A percentile compares a stretch with the other conserved stretches of the same genome.
phyloP scores from a whole-genome alignment of 164 flowering plant genomes.

The Berberis thunbergii region DNA sequence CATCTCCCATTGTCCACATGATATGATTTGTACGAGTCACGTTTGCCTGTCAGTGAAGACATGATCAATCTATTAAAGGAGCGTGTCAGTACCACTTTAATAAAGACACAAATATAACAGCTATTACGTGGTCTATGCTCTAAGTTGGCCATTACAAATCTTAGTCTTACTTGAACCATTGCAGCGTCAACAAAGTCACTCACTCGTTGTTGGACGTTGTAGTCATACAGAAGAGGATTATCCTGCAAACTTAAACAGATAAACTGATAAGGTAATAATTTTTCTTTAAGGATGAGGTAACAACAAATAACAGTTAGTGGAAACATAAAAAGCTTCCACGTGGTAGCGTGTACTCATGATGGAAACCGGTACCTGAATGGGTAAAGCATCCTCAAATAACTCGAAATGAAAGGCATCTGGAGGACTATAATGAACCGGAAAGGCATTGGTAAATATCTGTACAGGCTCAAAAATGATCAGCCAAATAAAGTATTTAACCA shows the following conservation, averaged over 20 bases:
- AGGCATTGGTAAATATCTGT: slow-evolving; percentile 73
- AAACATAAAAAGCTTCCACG: not conserved
- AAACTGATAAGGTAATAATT: slow-evolving; percentile 9
- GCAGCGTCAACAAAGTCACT: slow-evolving; percentile 67
- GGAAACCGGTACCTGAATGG: slow-evolving; percentile 55
- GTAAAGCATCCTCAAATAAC: slow-evolving; percentile 39
- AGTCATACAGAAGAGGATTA: slow-evolving; percentile 50
- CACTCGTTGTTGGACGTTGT: slow-evolving; percentile 65
- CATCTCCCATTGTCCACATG: slow-evolving; percentile 99
- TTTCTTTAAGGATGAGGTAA: not conserved
- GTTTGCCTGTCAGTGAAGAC: slow-evolving; percentile 45
- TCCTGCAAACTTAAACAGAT: slow-evolving; percentile 46
- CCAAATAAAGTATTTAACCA: slow-evolving; percentile 6
- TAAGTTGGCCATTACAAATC: not conserved
- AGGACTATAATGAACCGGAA: slow-evolving; percentile 70
- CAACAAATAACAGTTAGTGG: too few relatives aligned
- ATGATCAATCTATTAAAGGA: not conserved
- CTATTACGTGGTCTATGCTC: not conserved
- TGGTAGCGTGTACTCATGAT: not conserved
- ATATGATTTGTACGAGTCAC: slow-evolving; percentile 77
- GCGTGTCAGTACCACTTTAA: not conserved
- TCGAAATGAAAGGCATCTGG: slow-evolving; percentile 72
- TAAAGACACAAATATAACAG: not conserved
- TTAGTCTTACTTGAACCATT: slow-evolving; percentile 41
- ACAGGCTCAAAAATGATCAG: slow-evolving; percentile 6